These are phyloP conservation scores for Stipa capillata DNA, from an alignment of 176 grass and related monocot genomes.

Conservation along the genomic window DNA sequence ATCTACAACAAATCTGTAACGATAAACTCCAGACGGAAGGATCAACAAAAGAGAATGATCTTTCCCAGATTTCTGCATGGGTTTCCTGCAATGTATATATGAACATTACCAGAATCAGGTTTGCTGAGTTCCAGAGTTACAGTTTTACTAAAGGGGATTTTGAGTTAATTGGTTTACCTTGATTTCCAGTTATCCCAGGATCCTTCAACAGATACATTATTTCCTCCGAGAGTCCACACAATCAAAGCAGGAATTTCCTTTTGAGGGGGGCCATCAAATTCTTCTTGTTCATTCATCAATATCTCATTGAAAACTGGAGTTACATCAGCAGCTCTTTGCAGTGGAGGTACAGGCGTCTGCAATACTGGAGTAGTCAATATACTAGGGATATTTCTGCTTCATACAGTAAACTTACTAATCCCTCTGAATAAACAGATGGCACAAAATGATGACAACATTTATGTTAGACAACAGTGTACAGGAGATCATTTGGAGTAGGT, in stretches of 20 bases:
- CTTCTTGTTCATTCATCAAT: conserved; percentile 55
- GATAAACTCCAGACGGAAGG: conserved; percentile 86
- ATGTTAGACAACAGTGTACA: not conserved
- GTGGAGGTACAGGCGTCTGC: conserved; percentile 90
- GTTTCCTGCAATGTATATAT: conserved; percentile 54
- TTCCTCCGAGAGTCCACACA: conserved; percentile 89
- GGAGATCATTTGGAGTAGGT: not conserved
- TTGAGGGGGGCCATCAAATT: conserved; percentile 51
- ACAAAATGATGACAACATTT: not conserved
- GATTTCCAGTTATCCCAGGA: conserved; percentile 99
- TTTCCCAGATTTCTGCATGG: conserved; percentile 86
- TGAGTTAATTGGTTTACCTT: conserved; percentile 39
- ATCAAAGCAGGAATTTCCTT: conserved; percentile 90
- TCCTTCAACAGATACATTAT: conserved; percentile 80
- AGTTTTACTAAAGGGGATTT: not conserved
- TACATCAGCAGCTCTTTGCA: conserved; percentile 63
- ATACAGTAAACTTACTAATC: conserved; percentile 5
- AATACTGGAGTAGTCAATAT: conserved; percentile 28
- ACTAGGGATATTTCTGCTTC: not conserved
- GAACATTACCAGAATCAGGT: conserved; percentile 10
- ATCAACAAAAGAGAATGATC: conserved; percentile 83
- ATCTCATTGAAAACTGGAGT: conserved; percentile 71
- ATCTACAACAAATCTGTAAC: conserved; percentile 89
- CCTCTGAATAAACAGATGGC: conserved; percentile 1
- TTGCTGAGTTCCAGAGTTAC: not conserved